Conservation (phyloP, 805 yeast genomes). For the Kurtzmaniella fragi region DNA sequence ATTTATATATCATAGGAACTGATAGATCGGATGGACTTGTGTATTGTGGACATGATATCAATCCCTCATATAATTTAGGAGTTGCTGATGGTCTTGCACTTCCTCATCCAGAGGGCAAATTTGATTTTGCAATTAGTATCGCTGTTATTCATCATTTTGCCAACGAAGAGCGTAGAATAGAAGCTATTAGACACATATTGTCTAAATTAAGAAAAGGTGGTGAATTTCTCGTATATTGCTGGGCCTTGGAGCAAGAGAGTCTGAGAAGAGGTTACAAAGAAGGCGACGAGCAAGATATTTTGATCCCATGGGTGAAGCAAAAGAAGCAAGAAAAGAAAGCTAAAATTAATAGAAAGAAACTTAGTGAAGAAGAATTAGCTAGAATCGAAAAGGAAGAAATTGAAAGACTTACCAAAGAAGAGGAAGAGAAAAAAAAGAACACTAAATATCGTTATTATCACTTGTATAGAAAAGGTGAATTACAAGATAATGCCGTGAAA, state of each 20-base stretch:
- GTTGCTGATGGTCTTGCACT: conserved; percentile 75
- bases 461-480: conserved; percentile 78
- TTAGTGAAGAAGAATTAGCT: conserved; percentile 13
- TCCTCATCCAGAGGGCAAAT: conserved; percentile 32
- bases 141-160: conserved; percentile 96
- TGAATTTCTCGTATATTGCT: conserved; percentile 76
- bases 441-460: conserved; percentile 87
- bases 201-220: conserved; percentile 57
- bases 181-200: conserved; percentile 68
- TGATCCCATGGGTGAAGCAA: conserved; percentile 92
- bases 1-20: conserved; percentile 67
- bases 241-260: conserved; percentile 92
- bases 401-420: conserved; percentile 12
- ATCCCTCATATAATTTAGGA: conserved; percentile 47
- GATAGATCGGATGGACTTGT: conserved; percentile 70
- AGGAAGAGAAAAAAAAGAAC: conserved; percentile 21
- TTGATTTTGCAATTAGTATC: conserved; percentile 87
- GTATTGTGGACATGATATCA: conserved; percentile 50
- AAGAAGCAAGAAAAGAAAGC: conserved; percentile 37
- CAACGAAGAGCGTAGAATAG: conserved; percentile 71
- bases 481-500: conserved; percentile 57
- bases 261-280: conserved; percentile 88
- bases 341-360: conserved; percentile 16
- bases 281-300: conserved; percentile 88
- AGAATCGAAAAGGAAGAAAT: conserved; percentile 12